A percentile compares a stretch with the other conserved stretches of the same genome.
These are phyloP conservation scores for Boletales sp. DNA, from an alignment of 768 basidiomycete genomes.

Conservation along the genomic window DNA sequence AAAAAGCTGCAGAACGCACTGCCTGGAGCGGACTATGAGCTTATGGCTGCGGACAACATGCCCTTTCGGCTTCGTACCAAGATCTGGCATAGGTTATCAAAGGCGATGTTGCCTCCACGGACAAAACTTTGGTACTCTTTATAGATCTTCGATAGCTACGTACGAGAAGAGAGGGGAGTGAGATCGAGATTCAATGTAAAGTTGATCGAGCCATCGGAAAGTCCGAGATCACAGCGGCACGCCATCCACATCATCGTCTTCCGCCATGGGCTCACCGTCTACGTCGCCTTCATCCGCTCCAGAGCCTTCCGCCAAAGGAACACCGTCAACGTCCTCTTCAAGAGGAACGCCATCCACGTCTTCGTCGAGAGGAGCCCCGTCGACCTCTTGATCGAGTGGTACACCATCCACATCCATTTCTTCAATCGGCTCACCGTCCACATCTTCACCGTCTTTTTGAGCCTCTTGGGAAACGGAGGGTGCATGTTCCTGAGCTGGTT, in stretches of 20 bases:
- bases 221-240: constrained; percentile 30
- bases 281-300: constrained; percentile 17
- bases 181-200: background rate
- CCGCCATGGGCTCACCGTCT: constrained; percentile 28
- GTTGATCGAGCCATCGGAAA: background rate
- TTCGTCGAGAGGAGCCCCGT: constrained; percentile 35
- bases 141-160: background rate
- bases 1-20: background rate
- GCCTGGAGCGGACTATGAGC: constrained; percentile 9
- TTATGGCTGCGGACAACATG: constrained; percentile 17
- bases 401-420: constrained; percentile 51
- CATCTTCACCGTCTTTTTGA: constrained; percentile 43
- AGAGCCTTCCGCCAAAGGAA: constrained; percentile 27
- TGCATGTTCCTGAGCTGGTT: constrained; percentile 51
- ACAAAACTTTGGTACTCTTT: constrained; percentile 21
- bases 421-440: constrained; percentile 52
- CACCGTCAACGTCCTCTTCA: constrained; percentile 38
- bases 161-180: no score
- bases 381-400: constrained; percentile 36
- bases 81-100: constrained; percentile 17
- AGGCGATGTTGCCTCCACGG: constrained; percentile 15
- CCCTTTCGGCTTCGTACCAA: constrained; percentile 16
- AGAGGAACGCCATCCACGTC: constrained; percentile 27
- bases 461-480: constrained; percentile 21
- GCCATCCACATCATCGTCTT: constrained; percentile 36